Conservation (phyloP, 1,284 basidiomycete species). For the Pseudozyma flocculosa region DNA sequence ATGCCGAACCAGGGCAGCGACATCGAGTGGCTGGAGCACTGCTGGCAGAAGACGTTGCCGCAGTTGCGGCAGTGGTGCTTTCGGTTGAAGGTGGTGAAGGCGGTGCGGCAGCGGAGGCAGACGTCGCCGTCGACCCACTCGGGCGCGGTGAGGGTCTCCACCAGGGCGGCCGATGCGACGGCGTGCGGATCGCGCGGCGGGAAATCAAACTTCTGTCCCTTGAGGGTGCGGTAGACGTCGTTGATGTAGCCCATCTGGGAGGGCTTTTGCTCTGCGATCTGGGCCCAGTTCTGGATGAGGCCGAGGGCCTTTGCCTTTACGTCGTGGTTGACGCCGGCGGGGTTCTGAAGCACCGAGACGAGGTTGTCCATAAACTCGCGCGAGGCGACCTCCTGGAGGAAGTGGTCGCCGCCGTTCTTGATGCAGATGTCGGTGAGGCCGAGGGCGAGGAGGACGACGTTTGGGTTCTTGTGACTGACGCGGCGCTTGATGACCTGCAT, state of each 20-base stretch:
- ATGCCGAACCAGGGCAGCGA: constrained; percentile 92
- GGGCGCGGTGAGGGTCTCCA: constrained; percentile 64
- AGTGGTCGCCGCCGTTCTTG: constrained; percentile 96
- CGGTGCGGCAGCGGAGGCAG: constrained; percentile 85
- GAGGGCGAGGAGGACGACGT: constrained; percentile 85
- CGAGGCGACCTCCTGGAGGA: constrained; percentile 66
- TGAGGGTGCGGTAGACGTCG: constrained; percentile 50
- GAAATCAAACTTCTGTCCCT: constrained; percentile 68
- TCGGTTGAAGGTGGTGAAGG: constrained; percentile 92
- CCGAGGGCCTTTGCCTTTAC: constrained; percentile 80
- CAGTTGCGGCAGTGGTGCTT: constrained; percentile 99
- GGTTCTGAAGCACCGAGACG: constrained; percentile 73
- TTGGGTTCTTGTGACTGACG: constrained; percentile 90
- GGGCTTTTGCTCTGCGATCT: constrained; percentile 80
- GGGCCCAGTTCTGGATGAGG: constrained; percentile 86
- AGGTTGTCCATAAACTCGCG: constrained; percentile 92
- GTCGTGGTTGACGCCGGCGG: constrained; percentile 68
- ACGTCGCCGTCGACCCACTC: constrained; percentile 96
- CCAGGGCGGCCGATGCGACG: constrained; percentile 57
- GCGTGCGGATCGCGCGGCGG: constrained; percentile 74
- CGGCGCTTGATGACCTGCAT: constrained; percentile 85
- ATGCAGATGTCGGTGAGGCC: constrained; percentile 84
- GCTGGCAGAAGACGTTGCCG: constrained; percentile 92
- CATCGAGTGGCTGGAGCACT: constrained; percentile 82
- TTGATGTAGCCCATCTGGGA: constrained; percentile 58